Evolutionary conservation across 1,284 basidiomycete species (phyloP).

Genomic region (Chalciporus piperatoides): DNA sequence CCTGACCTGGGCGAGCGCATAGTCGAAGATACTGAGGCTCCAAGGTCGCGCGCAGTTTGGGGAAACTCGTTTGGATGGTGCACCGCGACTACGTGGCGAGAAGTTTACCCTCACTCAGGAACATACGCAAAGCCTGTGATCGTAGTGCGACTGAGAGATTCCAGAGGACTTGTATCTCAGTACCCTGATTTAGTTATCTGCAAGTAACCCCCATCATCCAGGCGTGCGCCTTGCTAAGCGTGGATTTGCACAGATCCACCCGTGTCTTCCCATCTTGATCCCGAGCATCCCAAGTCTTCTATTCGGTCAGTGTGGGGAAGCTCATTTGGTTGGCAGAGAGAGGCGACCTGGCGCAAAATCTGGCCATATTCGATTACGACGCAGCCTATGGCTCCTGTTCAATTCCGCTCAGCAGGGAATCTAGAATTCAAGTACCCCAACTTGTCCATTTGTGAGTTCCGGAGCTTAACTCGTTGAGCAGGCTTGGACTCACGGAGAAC

Average conservation of each 20-base stretch:
- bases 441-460: constrained; percentile 25
- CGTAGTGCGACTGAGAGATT: constrained; percentile 5
- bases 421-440: constrained; percentile 19
- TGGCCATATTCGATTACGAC: constrained; percentile 18
- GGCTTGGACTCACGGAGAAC: constrained; percentile 4
- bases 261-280: constrained; percentile 35
- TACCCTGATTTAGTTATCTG: constrained; percentile 39
- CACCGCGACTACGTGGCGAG: constrained; percentile 21
- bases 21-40: constrained; percentile 39
- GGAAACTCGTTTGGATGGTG: constrained; percentile 35
- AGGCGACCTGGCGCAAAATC: constrained; percentile 15
- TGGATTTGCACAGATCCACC: constrained; percentile 33
- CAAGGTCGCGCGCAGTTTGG: constrained; percentile 31
- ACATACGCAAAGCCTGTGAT: constrained; percentile 1
- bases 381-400: constrained; percentile 6
- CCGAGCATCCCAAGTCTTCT: not conserved
- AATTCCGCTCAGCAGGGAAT: constrained; percentile 11
- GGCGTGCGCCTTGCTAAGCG: constrained; percentile 3
- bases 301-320: constrained; percentile 12
- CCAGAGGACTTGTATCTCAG: constrained; percentile 7
- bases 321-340: constrained; percentile 24
- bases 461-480: not conserved
- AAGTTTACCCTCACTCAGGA: constrained; percentile 22
- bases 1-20: constrained; percentile 35
- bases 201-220: constrained; percentile 20